These are phyloP conservation scores for Candida ovalis DNA, from an alignment of 805 yeast genomes.

Conservation along the genomic window DNA sequence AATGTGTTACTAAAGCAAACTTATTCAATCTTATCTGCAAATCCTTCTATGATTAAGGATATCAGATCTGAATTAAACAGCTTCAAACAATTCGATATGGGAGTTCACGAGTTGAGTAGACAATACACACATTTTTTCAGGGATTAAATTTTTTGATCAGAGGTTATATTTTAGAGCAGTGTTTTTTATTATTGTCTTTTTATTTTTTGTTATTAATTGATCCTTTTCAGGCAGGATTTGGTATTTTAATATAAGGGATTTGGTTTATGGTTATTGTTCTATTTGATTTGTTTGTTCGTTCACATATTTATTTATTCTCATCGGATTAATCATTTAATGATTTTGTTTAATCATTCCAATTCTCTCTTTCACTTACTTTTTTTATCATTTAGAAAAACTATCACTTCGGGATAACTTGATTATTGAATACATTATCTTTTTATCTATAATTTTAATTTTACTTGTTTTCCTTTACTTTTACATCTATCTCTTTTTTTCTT, in stretches of 20 bases:
- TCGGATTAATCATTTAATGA: background rate
- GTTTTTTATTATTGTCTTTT: too few relatives aligned
- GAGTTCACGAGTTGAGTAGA: constrained; percentile 58
- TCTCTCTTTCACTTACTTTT: background rate
- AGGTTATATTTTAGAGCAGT: too few relatives aligned
- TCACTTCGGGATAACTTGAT: background rate
- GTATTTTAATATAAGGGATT: too few relatives aligned
- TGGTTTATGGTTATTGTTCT: background rate
- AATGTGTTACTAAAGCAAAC: constrained; percentile 47
- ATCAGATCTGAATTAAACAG: constrained; percentile 64
- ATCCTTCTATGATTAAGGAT: constrained; percentile 46
- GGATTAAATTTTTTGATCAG: background rate
- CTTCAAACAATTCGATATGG: constrained; percentile 61
- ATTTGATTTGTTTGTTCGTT: constrained; percentile 2
- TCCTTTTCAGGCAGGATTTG: too few relatives aligned
- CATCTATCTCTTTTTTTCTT: background rate
- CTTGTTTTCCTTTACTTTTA: too few relatives aligned
- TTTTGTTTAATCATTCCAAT: background rate
- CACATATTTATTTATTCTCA: background rate
- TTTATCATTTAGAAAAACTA: background rate
- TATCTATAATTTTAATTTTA: background rate
- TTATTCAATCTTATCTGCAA: constrained; percentile 40
- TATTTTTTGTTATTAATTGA: too few relatives aligned
- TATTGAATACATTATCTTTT: background rate
- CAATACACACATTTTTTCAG: constrained; percentile 61